These are phyloP conservation scores for Thymus quinquecostatus DNA, from an alignment of 257 asterid species.

Conservation along the genomic window DNA sequence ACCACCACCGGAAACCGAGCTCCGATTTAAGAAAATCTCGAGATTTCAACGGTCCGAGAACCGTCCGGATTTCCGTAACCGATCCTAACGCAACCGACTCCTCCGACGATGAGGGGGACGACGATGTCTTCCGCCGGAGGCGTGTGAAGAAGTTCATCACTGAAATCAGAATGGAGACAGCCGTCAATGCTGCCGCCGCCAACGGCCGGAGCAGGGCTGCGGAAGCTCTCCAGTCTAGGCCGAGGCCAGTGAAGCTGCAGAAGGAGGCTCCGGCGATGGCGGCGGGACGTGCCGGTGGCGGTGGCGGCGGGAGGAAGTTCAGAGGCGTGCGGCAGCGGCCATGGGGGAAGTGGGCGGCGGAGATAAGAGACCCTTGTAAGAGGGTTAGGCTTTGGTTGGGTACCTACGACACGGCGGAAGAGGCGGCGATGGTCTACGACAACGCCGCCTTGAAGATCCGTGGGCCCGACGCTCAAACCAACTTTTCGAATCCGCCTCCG, in stretches of 20 bases:
- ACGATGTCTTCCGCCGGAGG: slow-evolving; percentile 47
- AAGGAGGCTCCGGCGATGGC: slow-evolving; percentile 17
- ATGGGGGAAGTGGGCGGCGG: slow-evolving; percentile 79
- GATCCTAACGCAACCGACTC: slow-evolving; percentile 90
- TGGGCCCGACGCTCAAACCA: slow-evolving; percentile 66
- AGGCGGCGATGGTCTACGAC: slow-evolving; percentile 76
- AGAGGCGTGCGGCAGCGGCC: slow-evolving; percentile 73
- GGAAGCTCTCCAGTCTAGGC: slow-evolving; percentile 39
- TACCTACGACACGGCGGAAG: slow-evolving; percentile 70
- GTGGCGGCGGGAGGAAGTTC: slow-evolving; percentile 46
- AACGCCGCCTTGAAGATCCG: slow-evolving; percentile 67
- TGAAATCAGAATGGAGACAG: slow-evolving; percentile 59
- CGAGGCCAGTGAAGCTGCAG: slow-evolving; percentile 42
- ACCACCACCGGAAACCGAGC: slow-evolving; percentile 28
- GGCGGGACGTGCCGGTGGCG: not conserved
- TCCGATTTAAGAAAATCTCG: slow-evolving; percentile 22
- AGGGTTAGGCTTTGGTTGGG: slow-evolving; percentile 67
- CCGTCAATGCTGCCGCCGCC: not conserved
- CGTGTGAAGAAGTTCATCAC: slow-evolving; percentile 64
- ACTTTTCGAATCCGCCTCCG: slow-evolving; percentile 38
- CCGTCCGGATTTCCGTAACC: slow-evolving; percentile 59
- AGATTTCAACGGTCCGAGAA: slow-evolving; percentile 35
- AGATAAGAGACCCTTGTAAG: slow-evolving; percentile 62
- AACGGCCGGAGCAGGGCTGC: slow-evolving; percentile 27
- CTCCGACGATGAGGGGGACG: slow-evolving; percentile 59